Conservation (phyloP, 148 eudicot genomes). For the Drosera capensis region DNA sequence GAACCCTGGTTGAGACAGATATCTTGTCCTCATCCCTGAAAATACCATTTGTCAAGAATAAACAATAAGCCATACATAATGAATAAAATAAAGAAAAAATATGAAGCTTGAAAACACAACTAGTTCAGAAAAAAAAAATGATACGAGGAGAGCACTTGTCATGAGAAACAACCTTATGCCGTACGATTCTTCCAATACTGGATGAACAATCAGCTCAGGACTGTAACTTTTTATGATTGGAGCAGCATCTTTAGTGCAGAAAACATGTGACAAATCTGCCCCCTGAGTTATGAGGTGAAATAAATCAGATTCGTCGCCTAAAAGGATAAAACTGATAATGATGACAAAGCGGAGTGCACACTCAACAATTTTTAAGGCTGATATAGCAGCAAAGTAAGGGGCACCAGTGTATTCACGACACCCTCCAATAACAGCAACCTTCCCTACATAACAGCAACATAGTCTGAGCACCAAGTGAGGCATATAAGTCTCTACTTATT, state of each 20-base stretch:
- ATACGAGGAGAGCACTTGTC: too few species aligned
- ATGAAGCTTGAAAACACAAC: too few species aligned
- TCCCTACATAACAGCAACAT: constrained; percentile 49
- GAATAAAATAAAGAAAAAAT: background rate
- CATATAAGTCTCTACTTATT: background rate
- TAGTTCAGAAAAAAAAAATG: too few species aligned
- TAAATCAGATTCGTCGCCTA: constrained; percentile 2
- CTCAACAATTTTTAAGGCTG: constrained; percentile 93
- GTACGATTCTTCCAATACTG: constrained; percentile 87
- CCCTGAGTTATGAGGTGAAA: constrained; percentile 52
- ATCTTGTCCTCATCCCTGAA: constrained; percentile 62
- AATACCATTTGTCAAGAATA: constrained; percentile 3
- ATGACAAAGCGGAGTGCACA: constrained; percentile 2
- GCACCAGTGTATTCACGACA: constrained; percentile 99
- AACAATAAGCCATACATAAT: background rate
- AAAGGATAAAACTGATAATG: background rate
- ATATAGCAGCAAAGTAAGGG: constrained; percentile 90
- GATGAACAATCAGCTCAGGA: constrained; percentile 96
- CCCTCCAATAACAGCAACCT: constrained; percentile 92
- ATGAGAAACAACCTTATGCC: constrained; percentile 39
- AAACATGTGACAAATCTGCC: constrained; percentile 93
- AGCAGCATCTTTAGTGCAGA: constrained; percentile 96
- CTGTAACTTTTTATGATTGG: constrained; percentile 88
- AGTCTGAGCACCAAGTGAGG: background rate
- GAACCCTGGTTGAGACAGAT: constrained; percentile 35